Evolutionary conservation across 1,284 basidiomycete species (phyloP).

Genomic region (Peniophora sp.): DNA sequence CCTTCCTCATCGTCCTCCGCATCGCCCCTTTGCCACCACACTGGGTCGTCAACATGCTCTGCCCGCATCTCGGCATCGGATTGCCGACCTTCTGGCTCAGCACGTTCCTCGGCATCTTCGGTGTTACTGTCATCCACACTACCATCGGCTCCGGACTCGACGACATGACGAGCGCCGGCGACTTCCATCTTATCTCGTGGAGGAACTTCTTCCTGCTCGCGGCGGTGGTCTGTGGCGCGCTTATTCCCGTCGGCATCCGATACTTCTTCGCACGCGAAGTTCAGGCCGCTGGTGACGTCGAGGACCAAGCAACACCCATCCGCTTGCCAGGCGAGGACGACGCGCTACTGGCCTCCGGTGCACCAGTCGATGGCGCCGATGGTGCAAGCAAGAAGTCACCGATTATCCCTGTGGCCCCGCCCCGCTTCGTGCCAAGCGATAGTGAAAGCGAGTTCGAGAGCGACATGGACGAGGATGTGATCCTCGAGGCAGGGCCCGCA

Average conservation of each 20-base stretch:
- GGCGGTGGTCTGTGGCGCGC: conserved; percentile 81
- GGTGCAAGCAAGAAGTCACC: conserved; percentile 28
- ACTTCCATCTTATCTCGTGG: conserved; percentile 89
- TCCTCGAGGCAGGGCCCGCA: conserved; percentile 61
- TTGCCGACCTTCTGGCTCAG: conserved; percentile 84
- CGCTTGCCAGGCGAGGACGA: conserved; percentile 33
- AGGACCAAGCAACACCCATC: conserved; percentile 26
- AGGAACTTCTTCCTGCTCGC: conserved; percentile 78
- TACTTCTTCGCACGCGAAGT: conserved; percentile 57
- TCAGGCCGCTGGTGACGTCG: conserved; percentile 39
- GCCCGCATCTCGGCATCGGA: conserved; percentile 89
- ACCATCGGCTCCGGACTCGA: conserved; percentile 92
- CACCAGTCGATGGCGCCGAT: conserved; percentile 25
- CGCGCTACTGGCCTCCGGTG: conserved; percentile 44
- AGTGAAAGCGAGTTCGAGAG: conserved; percentile 34
- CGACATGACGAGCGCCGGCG: conserved; percentile 87
- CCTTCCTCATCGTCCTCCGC: conserved; percentile 86
- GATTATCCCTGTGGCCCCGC: conserved; percentile 26
- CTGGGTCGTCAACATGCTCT: conserved; percentile 92
- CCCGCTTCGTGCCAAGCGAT: conserved; percentile 24
- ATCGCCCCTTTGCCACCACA: conserved; percentile 96
- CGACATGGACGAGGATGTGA: conserved; percentile 45
- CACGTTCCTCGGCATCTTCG: conserved; percentile 87
- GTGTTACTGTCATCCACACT: conserved; percentile 90
- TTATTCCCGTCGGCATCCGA: conserved; percentile 85